Evolutionary conservation across 192 early-diverging fungal genomes (phyloP), one percentile per base, ranked within the genome.

Genomic region (Coemansia sp.): DNA sequence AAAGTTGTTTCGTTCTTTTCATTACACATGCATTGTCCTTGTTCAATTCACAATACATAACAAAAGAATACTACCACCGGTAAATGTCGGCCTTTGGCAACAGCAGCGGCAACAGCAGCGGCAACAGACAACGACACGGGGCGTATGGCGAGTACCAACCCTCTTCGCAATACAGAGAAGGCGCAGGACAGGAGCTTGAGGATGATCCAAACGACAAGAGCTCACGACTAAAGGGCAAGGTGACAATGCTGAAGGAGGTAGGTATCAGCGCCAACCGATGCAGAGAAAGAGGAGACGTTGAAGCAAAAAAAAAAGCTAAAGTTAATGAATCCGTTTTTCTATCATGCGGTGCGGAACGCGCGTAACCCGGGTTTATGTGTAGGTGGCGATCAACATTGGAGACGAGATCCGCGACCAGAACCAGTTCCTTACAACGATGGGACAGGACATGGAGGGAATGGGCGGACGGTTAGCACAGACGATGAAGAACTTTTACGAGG

Each of bases 391-490:
- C 41, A 84, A 62, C 59, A 78, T 84, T 19, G 81, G 81, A 40
- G 81, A 84, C 58, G 76, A 84, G 63, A 84, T 84, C 48, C 72
- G 73, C 45, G 81, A 79, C 57, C 76, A 78, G 55, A 84, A 84
- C 63, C 64, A 69, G 67, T 84, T 84, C 60, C 58, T 84, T 25
- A 62, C 53, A 4, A 70, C 67, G 13, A 73, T 84, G 76, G 73
- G 70, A 44, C 44, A 75, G 44, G 76, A 78, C 50, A 78, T 84
- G 70, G 73, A 78, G 61, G 61, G 70, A 20, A 69, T 78, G 76
- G 74, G 73, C 67, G 68, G 61, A 7, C 76, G 73, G 11, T 54
- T 84, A 65, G 55, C 54, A 11, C 68, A 70, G 37, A 78, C 76
- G 7, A 84, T 75, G 63, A 78, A 75, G 58, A 67, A 57, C 43